Conservation (phyloP, 2,329 filamentous ascomycete genomes). For the Talaromyces rugulosus region DNA sequence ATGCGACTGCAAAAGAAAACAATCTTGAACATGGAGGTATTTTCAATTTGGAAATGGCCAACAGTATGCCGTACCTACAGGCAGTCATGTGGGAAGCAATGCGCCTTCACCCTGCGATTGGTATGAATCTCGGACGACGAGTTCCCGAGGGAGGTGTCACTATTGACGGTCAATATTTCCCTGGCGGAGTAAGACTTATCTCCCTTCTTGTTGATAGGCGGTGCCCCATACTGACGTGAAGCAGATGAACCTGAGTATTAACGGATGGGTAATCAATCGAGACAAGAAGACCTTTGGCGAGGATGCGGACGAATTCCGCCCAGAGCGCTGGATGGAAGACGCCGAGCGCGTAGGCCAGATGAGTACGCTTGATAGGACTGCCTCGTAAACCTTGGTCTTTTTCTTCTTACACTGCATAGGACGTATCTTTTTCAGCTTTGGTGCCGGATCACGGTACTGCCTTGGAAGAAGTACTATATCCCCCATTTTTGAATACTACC, state of each 20-base stretch:
- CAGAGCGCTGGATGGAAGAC: constrained; percentile 8
- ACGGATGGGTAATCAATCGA: constrained; percentile 10
- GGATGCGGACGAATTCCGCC: constrained; percentile 9
- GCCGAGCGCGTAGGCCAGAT: neutral
- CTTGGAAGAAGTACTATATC: constrained; percentile 14
- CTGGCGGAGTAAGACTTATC: constrained; percentile 15
- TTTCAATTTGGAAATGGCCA: constrained; percentile 26
- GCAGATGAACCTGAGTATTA: constrained; percentile 3
- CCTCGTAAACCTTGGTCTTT: neutral
- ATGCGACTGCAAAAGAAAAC: constrained; percentile 18
- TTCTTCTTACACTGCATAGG: neutral
- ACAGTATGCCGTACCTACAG: constrained; percentile 29
- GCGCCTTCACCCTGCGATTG: constrained; percentile 16
- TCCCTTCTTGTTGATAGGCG: neutral
- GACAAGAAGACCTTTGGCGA: constrained; percentile 12
- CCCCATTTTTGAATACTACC: neutral
- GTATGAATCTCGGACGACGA: constrained; percentile 14
- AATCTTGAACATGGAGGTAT: constrained; percentile 17
- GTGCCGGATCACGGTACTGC: constrained; percentile 14
- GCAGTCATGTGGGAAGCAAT: constrained; percentile 18
- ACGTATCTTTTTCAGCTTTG: constrained; percentile 16
- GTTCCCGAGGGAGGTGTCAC: constrained; percentile 15
- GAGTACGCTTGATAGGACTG: constrained; percentile 2
- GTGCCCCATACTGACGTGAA: neutral
- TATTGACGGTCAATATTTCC: constrained; percentile 14